Evolutionary conservation across 352 stramenopile species (phyloP).

Genomic region (Phytopythium vexans): DNA sequence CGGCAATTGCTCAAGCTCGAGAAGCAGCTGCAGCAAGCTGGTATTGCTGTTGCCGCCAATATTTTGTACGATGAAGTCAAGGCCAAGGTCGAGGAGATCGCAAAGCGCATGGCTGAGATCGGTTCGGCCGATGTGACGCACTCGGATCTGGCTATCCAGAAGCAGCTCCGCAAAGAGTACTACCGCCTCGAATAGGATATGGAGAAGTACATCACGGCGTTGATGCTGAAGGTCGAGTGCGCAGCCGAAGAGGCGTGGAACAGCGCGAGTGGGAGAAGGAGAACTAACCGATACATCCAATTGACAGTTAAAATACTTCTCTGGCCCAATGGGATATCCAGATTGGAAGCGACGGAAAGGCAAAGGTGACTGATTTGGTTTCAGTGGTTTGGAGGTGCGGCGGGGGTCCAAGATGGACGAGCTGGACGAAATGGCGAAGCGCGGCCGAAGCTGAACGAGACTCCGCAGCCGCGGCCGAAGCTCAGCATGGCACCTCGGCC

Average conservation of each 20-base stretch:
- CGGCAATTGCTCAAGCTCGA: too few species aligned
- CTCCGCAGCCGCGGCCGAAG: too few species aligned
- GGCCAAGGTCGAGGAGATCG: constrained; percentile 88
- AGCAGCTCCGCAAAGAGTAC: constrained; percentile 90
- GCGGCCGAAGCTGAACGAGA: too few species aligned
- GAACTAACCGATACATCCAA: too few species aligned
- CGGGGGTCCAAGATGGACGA: too few species aligned
- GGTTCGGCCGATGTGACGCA: constrained; percentile 89
- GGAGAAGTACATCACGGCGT: constrained; percentile 91
- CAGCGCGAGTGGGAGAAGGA: constrained; percentile 91
- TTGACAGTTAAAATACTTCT: too few species aligned
- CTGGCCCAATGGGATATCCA: too few species aligned
- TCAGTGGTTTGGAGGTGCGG: too few species aligned
- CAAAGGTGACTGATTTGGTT: too few species aligned
- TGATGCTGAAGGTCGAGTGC: constrained; percentile 93
- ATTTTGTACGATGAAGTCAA: constrained; percentile 93
- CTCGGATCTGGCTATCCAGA: constrained; percentile 72
- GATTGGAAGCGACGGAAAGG: too few species aligned
- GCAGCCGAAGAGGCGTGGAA: constrained; percentile 83
- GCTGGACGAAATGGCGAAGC: constrained; percentile 82
- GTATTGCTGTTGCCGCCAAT: constrained; percentile 89
- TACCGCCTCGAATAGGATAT: constrained; percentile 92
- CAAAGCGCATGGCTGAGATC: constrained; percentile 91
- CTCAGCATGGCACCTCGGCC: too few species aligned
- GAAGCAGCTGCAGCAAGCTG: constrained; percentile 78